These are phyloP conservation scores for Suhomyces canberraensis DNA, from an alignment of 805 yeast genomes.

Conservation along the genomic window DNA sequence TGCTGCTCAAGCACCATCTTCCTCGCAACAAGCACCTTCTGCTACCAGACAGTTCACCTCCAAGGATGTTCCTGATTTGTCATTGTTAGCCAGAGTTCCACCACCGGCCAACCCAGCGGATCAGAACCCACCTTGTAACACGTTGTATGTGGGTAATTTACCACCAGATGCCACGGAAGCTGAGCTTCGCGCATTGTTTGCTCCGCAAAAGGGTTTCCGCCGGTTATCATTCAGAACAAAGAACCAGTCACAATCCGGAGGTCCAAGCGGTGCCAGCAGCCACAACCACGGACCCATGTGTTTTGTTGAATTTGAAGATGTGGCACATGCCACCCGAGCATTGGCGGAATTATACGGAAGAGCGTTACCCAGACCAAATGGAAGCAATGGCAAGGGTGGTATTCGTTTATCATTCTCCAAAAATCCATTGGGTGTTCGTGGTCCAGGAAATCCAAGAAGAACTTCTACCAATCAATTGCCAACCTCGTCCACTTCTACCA, in stretches of 20 bases:
- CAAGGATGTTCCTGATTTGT: constrained; percentile 54
- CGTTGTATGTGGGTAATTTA: constrained; percentile 92
- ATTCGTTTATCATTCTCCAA: constrained; percentile 91
- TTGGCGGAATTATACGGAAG: constrained; percentile 92
- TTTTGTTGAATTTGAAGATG: constrained; percentile 97
- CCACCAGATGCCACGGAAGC: constrained; percentile 97
- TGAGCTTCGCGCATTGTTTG: constrained; percentile 81
- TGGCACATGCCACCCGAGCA: constrained; percentile 88
- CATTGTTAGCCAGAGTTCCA: constrained; percentile 74
- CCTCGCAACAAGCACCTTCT: constrained; percentile 1
- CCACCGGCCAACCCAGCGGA: constrained; percentile 98
- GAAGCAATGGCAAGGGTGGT: constrained; percentile 79
- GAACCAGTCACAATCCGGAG: constrained; percentile 27
- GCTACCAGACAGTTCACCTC: constrained; percentile 9
- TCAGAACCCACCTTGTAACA: constrained; percentile 98
- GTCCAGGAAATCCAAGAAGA: constrained; percentile 49
- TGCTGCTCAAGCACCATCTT: constrained; percentile 17
- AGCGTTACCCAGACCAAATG: constrained; percentile 78
- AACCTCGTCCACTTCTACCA: constrained; percentile 5
- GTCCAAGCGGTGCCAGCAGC: constrained; percentile 14
- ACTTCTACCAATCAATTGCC: constrained; percentile 29
- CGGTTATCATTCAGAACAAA: constrained; percentile 89
- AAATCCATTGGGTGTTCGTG: constrained; percentile 95
- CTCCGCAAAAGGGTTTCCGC: constrained; percentile 89
- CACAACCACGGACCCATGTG: constrained; percentile 95